phyloP scores from a whole-genome alignment of 768 basidiomycete species.

The Mycena albidolilacea region DNA sequence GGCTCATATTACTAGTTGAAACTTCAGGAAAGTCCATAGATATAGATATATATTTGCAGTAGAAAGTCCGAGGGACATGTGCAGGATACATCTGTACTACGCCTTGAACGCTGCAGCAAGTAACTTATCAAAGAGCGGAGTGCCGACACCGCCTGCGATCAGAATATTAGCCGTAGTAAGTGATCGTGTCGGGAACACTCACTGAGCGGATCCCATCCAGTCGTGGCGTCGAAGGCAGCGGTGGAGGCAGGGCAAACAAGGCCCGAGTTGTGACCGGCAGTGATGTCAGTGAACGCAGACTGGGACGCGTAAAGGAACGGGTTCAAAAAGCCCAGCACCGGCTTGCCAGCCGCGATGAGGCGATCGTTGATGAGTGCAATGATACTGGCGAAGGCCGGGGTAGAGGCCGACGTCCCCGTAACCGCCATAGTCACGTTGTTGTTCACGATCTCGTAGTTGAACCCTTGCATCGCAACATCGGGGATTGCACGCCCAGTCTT shows the following conservation, averaged over 20 bases:
- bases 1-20: conserved; percentile 4
- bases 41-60: conserved; percentile 11
- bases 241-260: conserved; percentile 4
- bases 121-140: conserved; percentile 16
- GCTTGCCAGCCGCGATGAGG: conserved; percentile 47
- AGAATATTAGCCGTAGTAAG: conserved; percentile 13
- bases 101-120: conserved; percentile 21
- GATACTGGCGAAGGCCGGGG: conserved; percentile 61
- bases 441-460: conserved; percentile 19
- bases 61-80: conserved; percentile 9
- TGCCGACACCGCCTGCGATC: conserved; percentile 20
- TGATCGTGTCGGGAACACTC: conserved; percentile 14
- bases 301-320: conserved; percentile 23
- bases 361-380: conserved; percentile 61
- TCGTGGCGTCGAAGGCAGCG: conserved; percentile 11
- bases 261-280: conserved; percentile 24
- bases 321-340: conserved; percentile 51
- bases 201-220: conserved; percentile 26
- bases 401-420: conserved; percentile 59
- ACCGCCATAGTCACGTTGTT: conserved; percentile 26
- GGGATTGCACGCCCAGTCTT: conserved; percentile 41
- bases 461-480: conserved; percentile 35
- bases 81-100: conserved; percentile 11
- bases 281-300: conserved; percentile 21
- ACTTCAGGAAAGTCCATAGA: conserved; percentile 7